Conservation (phyloP, 306 rosid species). For the Vigna unguiculata region DNA sequence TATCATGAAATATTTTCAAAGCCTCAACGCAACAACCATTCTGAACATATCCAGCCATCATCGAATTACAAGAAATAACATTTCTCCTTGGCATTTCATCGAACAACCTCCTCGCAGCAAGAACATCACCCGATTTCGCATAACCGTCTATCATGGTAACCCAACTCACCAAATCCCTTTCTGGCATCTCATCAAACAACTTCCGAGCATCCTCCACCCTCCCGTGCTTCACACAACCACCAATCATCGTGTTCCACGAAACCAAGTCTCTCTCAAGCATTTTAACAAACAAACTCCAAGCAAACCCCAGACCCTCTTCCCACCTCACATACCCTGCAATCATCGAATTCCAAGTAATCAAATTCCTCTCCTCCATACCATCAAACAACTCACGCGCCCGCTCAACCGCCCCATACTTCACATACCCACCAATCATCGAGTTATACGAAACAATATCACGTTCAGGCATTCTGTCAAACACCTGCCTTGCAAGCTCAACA, state of each 20-base stretch:
- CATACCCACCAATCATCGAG: slow-evolving; percentile 77
- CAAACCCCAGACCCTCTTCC: slow-evolving; percentile 52
- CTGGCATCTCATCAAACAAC: slow-evolving; percentile 62
- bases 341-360: slow-evolving; percentile 84
- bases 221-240: slow-evolving; percentile 70
- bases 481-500: slow-evolving; percentile 55
- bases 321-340: slow-evolving; percentile 63
- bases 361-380: slow-evolving; percentile 64
- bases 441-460: slow-evolving; percentile 74
- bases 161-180: slow-evolving; percentile 72
- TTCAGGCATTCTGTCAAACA: slow-evolving; percentile 66
- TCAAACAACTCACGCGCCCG: slow-evolving; percentile 65
- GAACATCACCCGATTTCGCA: slow-evolving; percentile 57
- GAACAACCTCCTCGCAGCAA: slow-evolving; percentile 65
- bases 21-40: slow-evolving; percentile 69
- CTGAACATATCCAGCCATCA: slow-evolving; percentile 80
- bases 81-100: slow-evolving; percentile 68
- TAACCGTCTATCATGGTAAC: slow-evolving; percentile 75
- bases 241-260: slow-evolving; percentile 83
- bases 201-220: slow-evolving; percentile 59
- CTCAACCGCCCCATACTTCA: slow-evolving; percentile 60
- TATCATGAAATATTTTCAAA: slow-evolving; percentile 65
- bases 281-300: slow-evolving; percentile 67
- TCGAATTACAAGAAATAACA: slow-evolving; percentile 66
- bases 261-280: slow-evolving; percentile 73